phyloP scores from a whole-genome alignment of 2,329 filamentous ascomycete genomes.

The Cladosporium halotolerans region DNA sequence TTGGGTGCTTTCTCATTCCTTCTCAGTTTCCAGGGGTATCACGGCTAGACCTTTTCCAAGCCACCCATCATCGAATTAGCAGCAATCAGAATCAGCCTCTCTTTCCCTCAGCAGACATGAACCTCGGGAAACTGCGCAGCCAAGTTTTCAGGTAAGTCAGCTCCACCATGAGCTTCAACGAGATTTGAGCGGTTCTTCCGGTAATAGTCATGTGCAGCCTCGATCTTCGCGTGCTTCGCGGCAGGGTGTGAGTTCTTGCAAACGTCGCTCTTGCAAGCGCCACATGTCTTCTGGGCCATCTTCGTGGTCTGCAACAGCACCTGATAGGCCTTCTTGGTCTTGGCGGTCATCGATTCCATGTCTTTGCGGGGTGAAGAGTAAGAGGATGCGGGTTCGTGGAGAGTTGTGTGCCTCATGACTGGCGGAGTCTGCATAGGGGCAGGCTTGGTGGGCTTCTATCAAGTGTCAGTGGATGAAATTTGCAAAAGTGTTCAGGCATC shows the following conservation, averaged over 20 bases:
- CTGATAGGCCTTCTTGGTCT: slow-evolving; percentile 8
- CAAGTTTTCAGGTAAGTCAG: background rate
- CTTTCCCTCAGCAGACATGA: background rate
- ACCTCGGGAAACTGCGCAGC: background rate
- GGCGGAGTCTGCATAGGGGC: background rate
- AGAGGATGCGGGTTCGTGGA: background rate
- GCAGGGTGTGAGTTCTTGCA: background rate
- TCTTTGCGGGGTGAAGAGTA: slow-evolving; percentile 8
- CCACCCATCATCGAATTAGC: no score
- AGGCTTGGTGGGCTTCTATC: background rate
- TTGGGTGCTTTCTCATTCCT: no score
- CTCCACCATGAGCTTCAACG: background rate
- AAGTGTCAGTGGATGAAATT: background rate
- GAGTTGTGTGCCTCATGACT: background rate
- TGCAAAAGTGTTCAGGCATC: background rate
- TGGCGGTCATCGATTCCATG: background rate
- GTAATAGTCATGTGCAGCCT: slow-evolving; percentile 17
- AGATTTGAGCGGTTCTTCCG: slow-evolving; percentile 15
- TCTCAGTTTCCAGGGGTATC: no score
- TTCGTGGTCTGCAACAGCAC: slow-evolving; percentile 12
- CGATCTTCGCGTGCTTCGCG: slow-evolving; percentile 12
- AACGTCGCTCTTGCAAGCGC: slow-evolving; percentile 2
- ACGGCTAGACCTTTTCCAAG: no score
- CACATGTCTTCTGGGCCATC: slow-evolving; percentile 11
- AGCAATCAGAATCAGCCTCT: no score